A percentile compares a stretch with the other conserved stretches of the same genome.
These are phyloP conservation scores for Trypanosoma rangeli DNA, from an alignment of 208 protist genomes.

Conservation along the genomic window DNA sequence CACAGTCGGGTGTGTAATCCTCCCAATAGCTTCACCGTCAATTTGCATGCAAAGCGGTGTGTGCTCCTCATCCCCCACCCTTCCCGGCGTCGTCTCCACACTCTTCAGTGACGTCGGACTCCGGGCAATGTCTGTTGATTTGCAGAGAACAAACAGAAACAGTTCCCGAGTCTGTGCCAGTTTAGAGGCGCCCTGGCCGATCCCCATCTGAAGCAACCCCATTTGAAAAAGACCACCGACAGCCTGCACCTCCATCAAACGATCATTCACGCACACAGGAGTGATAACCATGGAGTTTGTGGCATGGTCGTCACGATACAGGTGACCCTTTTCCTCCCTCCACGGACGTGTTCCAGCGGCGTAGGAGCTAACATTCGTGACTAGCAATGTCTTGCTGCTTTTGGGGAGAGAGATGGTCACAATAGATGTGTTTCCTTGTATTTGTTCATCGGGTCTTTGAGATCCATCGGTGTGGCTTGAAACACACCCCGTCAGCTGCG, in stretches of 20 bases:
- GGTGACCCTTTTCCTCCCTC: conserved; percentile 23
- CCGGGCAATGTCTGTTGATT: conserved; percentile 53
- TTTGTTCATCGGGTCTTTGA: background rate
- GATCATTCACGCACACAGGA: conserved; percentile 73
- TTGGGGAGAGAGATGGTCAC: conserved; percentile 48
- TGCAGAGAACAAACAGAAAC: conserved; percentile 77
- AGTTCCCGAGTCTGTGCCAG: conserved; percentile 68
- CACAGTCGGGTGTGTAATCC: conserved; percentile 58
- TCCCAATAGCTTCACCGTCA: conserved; percentile 70
- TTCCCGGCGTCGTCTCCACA: background rate
- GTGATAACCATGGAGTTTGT: conserved; percentile 19
- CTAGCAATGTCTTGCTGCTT: conserved; percentile 58
- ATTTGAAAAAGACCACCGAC: conserved; percentile 76
- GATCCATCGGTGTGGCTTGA: background rate
- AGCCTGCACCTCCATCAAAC: conserved; percentile 72
- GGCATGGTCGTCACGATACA: background rate
- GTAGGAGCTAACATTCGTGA: conserved; percentile 84
- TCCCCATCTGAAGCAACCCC: conserved; percentile 46
- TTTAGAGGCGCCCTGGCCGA: conserved; percentile 45
- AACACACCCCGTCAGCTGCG: conserved; percentile 1
- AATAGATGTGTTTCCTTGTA: background rate
- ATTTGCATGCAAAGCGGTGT: conserved; percentile 64
- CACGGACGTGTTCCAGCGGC: conserved; percentile 66
- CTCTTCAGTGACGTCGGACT: background rate
- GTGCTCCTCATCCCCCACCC: background rate